Evolutionary conservation across 495 filamentous ascomycete species (phyloP).

Genomic region (Trichocladium antarcticum): DNA sequence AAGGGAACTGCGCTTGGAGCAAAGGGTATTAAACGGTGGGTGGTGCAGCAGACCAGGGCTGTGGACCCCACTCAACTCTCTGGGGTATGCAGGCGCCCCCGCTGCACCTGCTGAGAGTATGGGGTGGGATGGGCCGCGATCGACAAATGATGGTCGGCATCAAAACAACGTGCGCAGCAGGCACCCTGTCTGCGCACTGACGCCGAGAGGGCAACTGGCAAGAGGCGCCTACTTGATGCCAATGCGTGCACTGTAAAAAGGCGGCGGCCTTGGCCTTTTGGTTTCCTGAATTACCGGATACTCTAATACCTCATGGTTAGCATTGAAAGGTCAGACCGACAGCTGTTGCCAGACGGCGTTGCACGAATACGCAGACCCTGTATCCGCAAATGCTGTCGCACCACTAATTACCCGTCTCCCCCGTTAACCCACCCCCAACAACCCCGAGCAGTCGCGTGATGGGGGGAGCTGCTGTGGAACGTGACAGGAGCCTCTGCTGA

Average conservation of each 20-base stretch:
- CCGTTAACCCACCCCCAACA: too few species aligned
- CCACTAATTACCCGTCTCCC: not conserved
- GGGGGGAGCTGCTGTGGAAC: not conserved
- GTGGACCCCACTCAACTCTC: not conserved
- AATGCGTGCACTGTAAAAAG: too few species aligned
- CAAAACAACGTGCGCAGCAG: slow-evolving; percentile 1
- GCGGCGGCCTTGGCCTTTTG: not conserved
- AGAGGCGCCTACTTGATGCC: too few species aligned
- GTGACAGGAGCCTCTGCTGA: not conserved
- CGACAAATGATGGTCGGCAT: slow-evolving; percentile 6
- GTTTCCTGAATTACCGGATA: too few species aligned
- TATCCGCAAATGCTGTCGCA: too few species aligned
- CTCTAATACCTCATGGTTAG: too few species aligned
- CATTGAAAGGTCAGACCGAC: too few species aligned
- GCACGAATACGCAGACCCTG: too few species aligned
- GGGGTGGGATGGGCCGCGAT: too few species aligned
- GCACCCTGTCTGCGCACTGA: slow-evolving; percentile 19
- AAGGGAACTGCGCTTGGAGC: not conserved
- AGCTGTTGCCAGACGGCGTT: too few species aligned
- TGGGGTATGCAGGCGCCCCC: too few species aligned
- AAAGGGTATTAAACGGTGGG: slow-evolving; percentile 7
- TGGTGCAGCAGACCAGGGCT: slow-evolving; percentile 2
- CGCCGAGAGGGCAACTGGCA: not conserved
- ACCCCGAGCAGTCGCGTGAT: not conserved
- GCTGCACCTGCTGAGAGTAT: too few species aligned